Conservation (phyloP, 2,329 filamentous ascomycete genomes). For the Chrysosporium keratinophilum region DNA sequence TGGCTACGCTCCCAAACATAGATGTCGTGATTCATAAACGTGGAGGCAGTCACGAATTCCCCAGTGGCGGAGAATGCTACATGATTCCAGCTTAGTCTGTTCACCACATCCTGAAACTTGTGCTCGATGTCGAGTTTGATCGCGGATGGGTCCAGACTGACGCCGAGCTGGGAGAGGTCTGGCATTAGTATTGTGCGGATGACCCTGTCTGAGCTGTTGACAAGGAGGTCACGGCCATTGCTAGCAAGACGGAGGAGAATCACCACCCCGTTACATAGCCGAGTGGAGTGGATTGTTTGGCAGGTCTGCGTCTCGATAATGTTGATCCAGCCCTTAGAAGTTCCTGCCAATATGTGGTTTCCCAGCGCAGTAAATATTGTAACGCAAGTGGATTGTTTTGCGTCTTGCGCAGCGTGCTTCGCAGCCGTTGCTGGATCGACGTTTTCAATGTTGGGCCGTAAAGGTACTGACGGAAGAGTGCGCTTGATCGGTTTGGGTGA, state of each 20-base stretch:
- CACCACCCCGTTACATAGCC: conserved; percentile 76
- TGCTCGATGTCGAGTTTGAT: conserved; percentile 88
- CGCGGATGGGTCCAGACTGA: conserved; percentile 65
- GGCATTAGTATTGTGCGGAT: conserved; percentile 88
- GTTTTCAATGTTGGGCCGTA: conserved; percentile 62
- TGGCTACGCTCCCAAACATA: conserved; percentile 96
- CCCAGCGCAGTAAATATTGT: conserved; percentile 79
- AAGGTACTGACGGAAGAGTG: conserved; percentile 69
- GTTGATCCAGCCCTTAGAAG: conserved; percentile 92
- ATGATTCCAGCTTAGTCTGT: conserved; percentile 90
- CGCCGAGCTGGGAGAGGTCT: conserved; percentile 48
- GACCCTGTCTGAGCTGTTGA: conserved; percentile 90
- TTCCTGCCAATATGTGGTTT: conserved; percentile 82
- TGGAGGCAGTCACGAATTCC: conserved; percentile 92
- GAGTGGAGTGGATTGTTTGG: conserved; percentile 78
- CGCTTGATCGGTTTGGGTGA: conserved; percentile 61
- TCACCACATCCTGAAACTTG: conserved; percentile 97
- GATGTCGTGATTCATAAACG: conserved; percentile 96
- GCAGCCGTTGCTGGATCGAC: conserved; percentile 51
- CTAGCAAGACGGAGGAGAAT: conserved; percentile 74
- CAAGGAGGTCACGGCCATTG: conserved; percentile 76
- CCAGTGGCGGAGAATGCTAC: conserved; percentile 89
- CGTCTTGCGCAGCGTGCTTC: conserved; percentile 82
- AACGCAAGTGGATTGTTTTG: conserved; percentile 88
- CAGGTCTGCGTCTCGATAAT: conserved; percentile 76